Evolutionary conservation across 345 rosid species (phyloP).

Genomic region (Camelina laxa): DNA sequence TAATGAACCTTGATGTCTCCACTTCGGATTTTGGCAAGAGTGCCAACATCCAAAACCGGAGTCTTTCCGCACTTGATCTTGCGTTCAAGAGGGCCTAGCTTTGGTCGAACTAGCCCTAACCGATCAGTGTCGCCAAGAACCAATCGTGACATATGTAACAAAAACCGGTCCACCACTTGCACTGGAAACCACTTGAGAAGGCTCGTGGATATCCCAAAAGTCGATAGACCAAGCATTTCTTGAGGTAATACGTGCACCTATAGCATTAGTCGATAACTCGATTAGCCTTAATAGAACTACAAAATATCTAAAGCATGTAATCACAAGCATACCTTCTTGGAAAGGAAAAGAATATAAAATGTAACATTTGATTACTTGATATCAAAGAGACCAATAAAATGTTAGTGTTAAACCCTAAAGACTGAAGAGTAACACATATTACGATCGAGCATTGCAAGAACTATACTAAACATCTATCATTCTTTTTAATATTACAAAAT

Average conservation of each 20-base stretch:
- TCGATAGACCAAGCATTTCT: slow-evolving; percentile 80
- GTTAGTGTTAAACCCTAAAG: slow-evolving; percentile 5
- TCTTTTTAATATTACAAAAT: neutral
- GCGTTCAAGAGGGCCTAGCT: slow-evolving; percentile 78
- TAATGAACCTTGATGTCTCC: slow-evolving; percentile 75
- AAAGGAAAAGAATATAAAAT: neutral
- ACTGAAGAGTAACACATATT: neutral
- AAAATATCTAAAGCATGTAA: neutral
- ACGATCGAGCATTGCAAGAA: neutral
- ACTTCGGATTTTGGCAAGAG: slow-evolving; percentile 65
- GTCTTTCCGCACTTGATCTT: slow-evolving; percentile 76
- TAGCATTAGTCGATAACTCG: neutral
- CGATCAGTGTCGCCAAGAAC: slow-evolving; percentile 67
- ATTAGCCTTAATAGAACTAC: slow-evolving; percentile 11
- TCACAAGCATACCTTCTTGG: neutral
- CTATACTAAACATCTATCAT: neutral
- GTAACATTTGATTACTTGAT: neutral
- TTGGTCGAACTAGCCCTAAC: slow-evolving; percentile 68
- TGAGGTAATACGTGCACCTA: slow-evolving; percentile 94
- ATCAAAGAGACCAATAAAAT: neutral
- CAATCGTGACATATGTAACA: slow-evolving; percentile 58
- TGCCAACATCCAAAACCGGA: slow-evolving; percentile 84
- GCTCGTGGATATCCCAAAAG: slow-evolving; percentile 78
- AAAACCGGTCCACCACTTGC: slow-evolving; percentile 62
- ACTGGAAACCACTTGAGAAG: slow-evolving; percentile 81